Evolutionary conservation across 768 basidiomycete genomes (phyloP).

Genomic region (Boletus patriciae): DNA sequence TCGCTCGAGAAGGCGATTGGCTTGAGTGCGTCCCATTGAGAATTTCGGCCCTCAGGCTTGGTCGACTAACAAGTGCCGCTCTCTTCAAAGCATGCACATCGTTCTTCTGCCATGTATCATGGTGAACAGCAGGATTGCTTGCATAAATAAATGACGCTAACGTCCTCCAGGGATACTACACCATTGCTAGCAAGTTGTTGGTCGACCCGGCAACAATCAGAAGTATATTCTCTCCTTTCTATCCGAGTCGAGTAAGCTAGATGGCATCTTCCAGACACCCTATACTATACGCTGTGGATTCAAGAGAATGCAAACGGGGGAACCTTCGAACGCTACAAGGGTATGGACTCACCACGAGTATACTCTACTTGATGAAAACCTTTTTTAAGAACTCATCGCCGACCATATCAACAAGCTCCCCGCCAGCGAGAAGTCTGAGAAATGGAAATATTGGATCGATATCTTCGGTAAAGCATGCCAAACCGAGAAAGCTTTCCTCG

Average conservation of each 20-base stretch:
- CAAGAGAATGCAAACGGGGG: background rate
- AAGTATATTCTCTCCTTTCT: background rate
- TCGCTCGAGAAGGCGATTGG: background rate
- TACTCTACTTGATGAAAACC: background rate
- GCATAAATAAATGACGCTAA: background rate
- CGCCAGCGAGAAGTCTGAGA: background rate
- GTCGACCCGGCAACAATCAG: background rate
- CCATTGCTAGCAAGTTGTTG: background rate
- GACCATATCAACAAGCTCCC: background rate
- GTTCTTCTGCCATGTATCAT: background rate
- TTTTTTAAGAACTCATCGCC: background rate
- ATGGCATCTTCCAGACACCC: background rate
- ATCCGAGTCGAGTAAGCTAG: too few species aligned
- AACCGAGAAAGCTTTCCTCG: background rate
- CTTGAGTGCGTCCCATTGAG: background rate
- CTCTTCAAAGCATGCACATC: background rate
- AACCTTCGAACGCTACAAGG: background rate
- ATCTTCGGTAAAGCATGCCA: background rate
- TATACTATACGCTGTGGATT: background rate
- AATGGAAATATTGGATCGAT: background rate
- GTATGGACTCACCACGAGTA: background rate
- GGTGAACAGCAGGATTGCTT: background rate
- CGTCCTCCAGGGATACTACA: background rate
- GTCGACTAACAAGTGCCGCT: background rate
- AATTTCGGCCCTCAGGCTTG: background rate